These are phyloP conservation scores for Noccaea bulbosa DNA, from an alignment of 345 rosid genomes.

Conservation along the genomic window DNA sequence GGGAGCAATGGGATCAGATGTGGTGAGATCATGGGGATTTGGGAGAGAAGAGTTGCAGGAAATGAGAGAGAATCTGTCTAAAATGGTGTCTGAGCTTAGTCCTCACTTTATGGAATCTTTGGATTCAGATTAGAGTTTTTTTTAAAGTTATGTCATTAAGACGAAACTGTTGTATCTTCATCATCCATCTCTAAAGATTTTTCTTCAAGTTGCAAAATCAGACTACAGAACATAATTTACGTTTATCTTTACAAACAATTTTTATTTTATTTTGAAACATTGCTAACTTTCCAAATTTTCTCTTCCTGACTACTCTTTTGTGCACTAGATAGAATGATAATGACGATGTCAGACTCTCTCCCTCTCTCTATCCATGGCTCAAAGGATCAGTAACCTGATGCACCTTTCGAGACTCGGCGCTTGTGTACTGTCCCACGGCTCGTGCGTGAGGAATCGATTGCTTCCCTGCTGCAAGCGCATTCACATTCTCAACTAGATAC, in stretches of 20 bases:
- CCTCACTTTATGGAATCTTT: conserved; percentile 52
- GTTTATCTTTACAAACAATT: too few species aligned
- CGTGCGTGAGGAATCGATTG: conserved; percentile 81
- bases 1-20: conserved; percentile 70
- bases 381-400: conserved; percentile 83
- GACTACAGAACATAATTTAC: too few species aligned
- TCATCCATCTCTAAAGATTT: too few species aligned
- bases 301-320: conserved; percentile 4
- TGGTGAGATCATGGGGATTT: conserved; percentile 83
- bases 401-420: conserved; percentile 68
- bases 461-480: conserved; percentile 77
- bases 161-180: too few species aligned
- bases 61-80: conserved; percentile 65
- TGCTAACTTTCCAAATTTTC: background rate
- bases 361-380: conserved; percentile 75
- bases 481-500: conserved; percentile 80
- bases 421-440: conserved; percentile 79
- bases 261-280: background rate
- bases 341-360: background rate
- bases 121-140: conserved; percentile 62
- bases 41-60: conserved; percentile 80
- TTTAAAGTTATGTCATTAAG: background rate
- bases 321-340: conserved; percentile 22
- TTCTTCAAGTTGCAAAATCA: too few species aligned
- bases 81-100: conserved; percentile 61